A percentile compares a stretch with the other conserved stretches of the same genome.
These are phyloP conservation scores for Micromonas commoda DNA, from an alignment of 139 green algal species.

Conservation along the genomic window DNA sequence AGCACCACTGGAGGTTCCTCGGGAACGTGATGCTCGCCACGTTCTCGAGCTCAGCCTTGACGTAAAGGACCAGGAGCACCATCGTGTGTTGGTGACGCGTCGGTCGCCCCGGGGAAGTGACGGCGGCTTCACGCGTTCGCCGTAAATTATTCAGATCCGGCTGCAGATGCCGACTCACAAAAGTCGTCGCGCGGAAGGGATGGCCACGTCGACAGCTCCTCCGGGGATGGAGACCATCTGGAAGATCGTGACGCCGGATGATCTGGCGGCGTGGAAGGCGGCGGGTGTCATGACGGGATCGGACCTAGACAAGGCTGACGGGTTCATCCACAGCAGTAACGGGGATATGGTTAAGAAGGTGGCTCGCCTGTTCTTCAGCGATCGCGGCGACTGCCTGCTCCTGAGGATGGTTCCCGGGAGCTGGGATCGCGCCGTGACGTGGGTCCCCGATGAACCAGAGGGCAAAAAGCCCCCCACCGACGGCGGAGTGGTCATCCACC, in stretches of 20 bases:
- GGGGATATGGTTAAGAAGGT: neutral
- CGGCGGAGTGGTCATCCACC: neutral
- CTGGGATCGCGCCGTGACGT: neutral
- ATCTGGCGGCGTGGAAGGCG: neutral
- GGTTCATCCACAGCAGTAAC: neutral
- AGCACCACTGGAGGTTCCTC: neutral
- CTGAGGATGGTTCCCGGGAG: neutral
- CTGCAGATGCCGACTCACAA: too few species aligned
- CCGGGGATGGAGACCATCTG: neutral
- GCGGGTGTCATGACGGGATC: neutral
- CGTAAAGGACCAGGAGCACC: constrained; percentile 52
- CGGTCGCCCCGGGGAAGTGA: neutral
- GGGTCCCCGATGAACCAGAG: neutral
- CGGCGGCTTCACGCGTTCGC: neutral
- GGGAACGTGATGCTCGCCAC: constrained; percentile 47
- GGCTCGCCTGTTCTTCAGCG: neutral
- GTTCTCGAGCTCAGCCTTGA: constrained; percentile 63
- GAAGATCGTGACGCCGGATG: neutral
- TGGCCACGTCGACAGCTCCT: too few species aligned
- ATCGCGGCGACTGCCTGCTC: neutral
- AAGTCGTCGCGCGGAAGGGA: too few species aligned
- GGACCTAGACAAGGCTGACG: neutral
- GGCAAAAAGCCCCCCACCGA: neutral
- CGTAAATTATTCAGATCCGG: too few species aligned
- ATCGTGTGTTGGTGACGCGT: constrained; percentile 1